A percentile compares a stretch with the other conserved stretches of the same genome.
These are phyloP conservation scores for Chytriomyces hyalinus DNA, from an alignment of 192 early-diverging fungal genomes.

Conservation along the genomic window DNA sequence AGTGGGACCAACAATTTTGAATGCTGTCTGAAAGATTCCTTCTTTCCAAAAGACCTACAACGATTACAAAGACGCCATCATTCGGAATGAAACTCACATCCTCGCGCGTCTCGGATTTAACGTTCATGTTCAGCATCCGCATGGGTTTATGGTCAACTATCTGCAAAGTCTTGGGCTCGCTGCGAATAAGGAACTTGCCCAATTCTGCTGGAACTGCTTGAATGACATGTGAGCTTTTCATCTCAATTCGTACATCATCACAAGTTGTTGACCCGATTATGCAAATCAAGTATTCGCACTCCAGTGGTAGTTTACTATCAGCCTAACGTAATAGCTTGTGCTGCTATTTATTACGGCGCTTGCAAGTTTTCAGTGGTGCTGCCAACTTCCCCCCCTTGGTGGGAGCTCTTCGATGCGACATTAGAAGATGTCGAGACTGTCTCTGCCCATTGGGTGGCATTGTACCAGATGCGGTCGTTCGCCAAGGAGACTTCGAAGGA, in stretches of 20 bases:
- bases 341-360: slow-evolving; percentile 83
- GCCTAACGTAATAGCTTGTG: slow-evolving; percentile 83
- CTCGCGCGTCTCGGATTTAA: slow-evolving; percentile 89
- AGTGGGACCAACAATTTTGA: neutral
- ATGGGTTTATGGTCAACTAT: slow-evolving; percentile 94
- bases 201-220: slow-evolving; percentile 91
- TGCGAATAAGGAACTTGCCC: slow-evolving; percentile 76
- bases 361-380: slow-evolving; percentile 66
- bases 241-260: slow-evolving; percentile 1
- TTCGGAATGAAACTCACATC: slow-evolving; percentile 86
- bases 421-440: slow-evolving; percentile 63
- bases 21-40: neutral
- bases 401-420: slow-evolving; percentile 80
- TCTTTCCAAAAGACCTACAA: slow-evolving; percentile 56
- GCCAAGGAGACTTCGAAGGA: no score
- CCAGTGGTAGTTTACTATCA: slow-evolving; percentile 76
- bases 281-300: slow-evolving; percentile 65
- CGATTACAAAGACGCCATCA: slow-evolving; percentile 79
- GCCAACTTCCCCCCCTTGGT: slow-evolving; percentile 82
- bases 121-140: slow-evolving; percentile 95
- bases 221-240: slow-evolving; percentile 76
- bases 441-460: slow-evolving; percentile 10
- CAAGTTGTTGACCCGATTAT: slow-evolving; percentile 4
- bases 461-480: slow-evolving; percentile 10
- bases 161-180: slow-evolving; percentile 76